Evolutionary conservation across 2,329 filamentous ascomycete genomes (phyloP).

Genomic region (Trichoderma breve): DNA sequence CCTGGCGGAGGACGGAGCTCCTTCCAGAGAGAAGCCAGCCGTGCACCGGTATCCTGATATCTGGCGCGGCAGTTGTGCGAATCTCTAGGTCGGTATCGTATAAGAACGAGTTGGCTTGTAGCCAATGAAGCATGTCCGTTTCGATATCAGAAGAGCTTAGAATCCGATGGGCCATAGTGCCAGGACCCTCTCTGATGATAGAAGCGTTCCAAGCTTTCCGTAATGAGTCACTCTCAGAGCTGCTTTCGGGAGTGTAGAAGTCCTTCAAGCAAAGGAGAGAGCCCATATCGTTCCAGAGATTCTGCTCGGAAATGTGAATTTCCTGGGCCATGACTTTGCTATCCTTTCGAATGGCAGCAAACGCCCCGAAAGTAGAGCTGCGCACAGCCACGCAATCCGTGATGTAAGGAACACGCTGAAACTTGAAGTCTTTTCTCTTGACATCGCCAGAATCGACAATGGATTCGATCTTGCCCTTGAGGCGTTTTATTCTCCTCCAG

Average conservation of each 20-base stretch:
- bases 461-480: conserved; percentile 70
- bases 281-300: conserved; percentile 71
- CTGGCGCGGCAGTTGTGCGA: conserved; percentile 60
- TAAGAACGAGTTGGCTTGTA: conserved; percentile 42
- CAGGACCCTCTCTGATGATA: conserved; percentile 45
- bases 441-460: conserved; percentile 48
- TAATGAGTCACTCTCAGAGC: conserved; percentile 30
- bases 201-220: conserved; percentile 43
- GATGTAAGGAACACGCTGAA: conserved; percentile 83
- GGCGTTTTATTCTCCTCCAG: conserved; percentile 82
- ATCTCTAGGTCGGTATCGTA: conserved; percentile 46
- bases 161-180: conserved; percentile 50
- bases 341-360: conserved; percentile 81
- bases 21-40: conserved; percentile 75
- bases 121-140: conserved; percentile 54
- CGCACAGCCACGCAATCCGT: conserved; percentile 81
- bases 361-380: conserved; percentile 86
- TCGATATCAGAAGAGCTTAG: conserved; percentile 66
- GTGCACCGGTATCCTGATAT: conserved; percentile 75
- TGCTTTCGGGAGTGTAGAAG: conserved; percentile 49
- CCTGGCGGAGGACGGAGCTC: conserved; percentile 65
- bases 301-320: conserved; percentile 64
- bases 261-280: conserved; percentile 66
- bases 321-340: conserved; percentile 74
- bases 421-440: conserved; percentile 89